Conservation (phyloP, 1,139 yeast species). For the Candida tunisiensis region DNA sequence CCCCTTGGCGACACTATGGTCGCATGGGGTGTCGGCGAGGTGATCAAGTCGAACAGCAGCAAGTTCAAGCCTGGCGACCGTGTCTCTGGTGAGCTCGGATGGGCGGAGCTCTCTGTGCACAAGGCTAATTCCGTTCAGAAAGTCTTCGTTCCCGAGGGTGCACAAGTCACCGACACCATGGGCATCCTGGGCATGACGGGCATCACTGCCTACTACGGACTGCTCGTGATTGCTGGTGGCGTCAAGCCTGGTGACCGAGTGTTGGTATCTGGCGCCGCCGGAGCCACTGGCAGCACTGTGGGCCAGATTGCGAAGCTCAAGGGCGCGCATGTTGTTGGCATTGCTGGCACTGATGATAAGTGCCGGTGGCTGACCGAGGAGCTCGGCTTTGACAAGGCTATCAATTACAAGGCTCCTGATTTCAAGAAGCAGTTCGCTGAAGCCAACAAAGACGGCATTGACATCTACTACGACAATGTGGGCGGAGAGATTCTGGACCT, state of each 20-base stretch:
- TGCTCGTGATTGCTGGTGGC: slow-evolving; percentile 17
- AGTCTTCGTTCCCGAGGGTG: no score
- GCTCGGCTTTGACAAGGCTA: slow-evolving; percentile 33
- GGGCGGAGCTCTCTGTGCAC: no score
- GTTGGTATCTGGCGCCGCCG: slow-evolving; percentile 49
- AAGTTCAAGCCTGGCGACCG: no score
- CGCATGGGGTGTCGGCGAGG: no score
- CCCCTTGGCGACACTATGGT: no score
- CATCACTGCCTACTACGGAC: slow-evolving; percentile 45
- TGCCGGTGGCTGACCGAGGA: slow-evolving; percentile 32
- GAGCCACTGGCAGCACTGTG: slow-evolving; percentile 51
- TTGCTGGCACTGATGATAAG: slow-evolving; percentile 46
- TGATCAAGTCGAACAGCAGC: no score
- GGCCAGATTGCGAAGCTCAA: slow-evolving; percentile 44
- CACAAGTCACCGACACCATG: no score
- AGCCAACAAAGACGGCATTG: slow-evolving; percentile 20
- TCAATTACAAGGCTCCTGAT: slow-evolving; percentile 35
- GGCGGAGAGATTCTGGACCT: slow-evolving; percentile 49
- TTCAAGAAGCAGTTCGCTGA: slow-evolving; percentile 27
- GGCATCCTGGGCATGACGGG: slow-evolving; percentile 41
- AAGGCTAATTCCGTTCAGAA: no score
- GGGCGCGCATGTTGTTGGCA: slow-evolving; percentile 42
- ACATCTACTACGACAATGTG: slow-evolving; percentile 26
- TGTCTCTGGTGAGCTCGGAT: no score
- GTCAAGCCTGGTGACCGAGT: slow-evolving; percentile 16